Percentiles rank a stretch among this genome's conserved stretches.
Evolutionary conservation across 345 rosid species (phyloP).

Genomic region (Cochlearia excelsa): DNA sequence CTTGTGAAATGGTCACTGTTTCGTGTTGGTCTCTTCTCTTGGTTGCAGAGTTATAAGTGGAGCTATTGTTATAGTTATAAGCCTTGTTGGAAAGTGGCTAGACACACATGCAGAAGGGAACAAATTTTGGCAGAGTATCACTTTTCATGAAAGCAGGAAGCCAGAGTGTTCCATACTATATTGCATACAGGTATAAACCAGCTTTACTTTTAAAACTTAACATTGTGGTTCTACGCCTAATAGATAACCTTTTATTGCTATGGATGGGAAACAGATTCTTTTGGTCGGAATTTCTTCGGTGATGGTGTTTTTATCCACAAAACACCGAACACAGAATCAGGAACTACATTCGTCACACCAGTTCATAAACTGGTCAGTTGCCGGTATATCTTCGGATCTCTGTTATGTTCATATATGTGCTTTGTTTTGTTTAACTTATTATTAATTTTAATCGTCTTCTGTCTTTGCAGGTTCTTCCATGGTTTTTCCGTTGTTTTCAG

Average conservation of each 20-base stretch:
- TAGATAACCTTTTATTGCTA: slow-evolving; percentile 9
- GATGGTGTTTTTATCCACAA: slow-evolving; percentile 79
- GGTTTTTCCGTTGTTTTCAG: slow-evolving; percentile 82
- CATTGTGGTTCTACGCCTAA: background rate
- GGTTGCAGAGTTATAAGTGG: slow-evolving; percentile 72
- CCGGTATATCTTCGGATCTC: slow-evolving; percentile 50
- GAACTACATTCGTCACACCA: slow-evolving; percentile 75
- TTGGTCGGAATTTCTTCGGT: slow-evolving; percentile 74
- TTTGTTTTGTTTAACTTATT: slow-evolving; percentile 4
- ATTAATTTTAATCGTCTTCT: slow-evolving; percentile 16
- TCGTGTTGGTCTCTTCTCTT: slow-evolving; percentile 20
- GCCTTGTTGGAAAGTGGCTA: slow-evolving; percentile 76
- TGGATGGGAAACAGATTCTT: slow-evolving; percentile 48
- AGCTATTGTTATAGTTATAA: slow-evolving; percentile 55
- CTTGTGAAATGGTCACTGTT: slow-evolving; percentile 27
- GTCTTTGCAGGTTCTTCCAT: slow-evolving; percentile 60
- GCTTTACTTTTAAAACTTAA: slow-evolving; percentile 7
- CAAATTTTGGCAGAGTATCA: slow-evolving; percentile 67
- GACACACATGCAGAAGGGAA: slow-evolving; percentile 60
- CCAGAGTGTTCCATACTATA: slow-evolving; percentile 56
- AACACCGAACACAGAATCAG: slow-evolving; percentile 83
- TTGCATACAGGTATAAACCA: slow-evolving; percentile 56
- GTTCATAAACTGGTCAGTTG: slow-evolving; percentile 74
- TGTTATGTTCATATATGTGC: slow-evolving; percentile 7
- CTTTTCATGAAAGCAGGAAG: slow-evolving; percentile 45